Base-by-base conservation (phyloP, 164 flowering plant genomes). In the Dillenia turbinata region DNA sequence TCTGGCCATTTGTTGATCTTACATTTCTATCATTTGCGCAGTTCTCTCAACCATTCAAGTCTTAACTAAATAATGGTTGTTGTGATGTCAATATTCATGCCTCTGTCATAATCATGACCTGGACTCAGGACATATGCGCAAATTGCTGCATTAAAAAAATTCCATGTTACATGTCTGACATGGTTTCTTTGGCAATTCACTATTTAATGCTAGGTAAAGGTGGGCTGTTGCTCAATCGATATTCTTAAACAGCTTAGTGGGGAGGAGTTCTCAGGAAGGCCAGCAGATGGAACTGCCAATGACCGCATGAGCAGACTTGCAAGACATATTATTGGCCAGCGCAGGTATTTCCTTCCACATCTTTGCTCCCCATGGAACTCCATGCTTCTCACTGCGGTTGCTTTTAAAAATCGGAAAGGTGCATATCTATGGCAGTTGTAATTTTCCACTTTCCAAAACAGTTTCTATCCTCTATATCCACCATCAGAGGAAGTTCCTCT, bases 381-480 rank as follows among this genome's bases (percentile, higher is more conserved):
- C 10, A 40, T 47, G 12, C 19, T 22, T 12, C 26, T 63, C 50
- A 43, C 2, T 68, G n/a, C 43, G 43, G 10, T 50, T 46, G 54
- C 12, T 5, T 50, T 9, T 2, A 62, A 19, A 19, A 7, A 15
- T 60, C 15, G 44, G 16, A 22, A 33, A 4, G 40, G 5, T 33
- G 40, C 40, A 33, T 33, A 33, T 33, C 40, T 33, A 6, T 33
- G 0, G 40, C 6, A 33, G 40, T 19, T 19, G 26, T 11, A 53
- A 6, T 46, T 55, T 2, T 55, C 16, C 53, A 19, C 45, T 60
- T 57, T 56, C 46, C 66, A 51, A 33, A 62, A 75, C 95, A 92
- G 99, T 83, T 92, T 89, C 67, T 92, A 95, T 74, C 99, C 99
- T 59, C 82, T 95, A 45, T 92, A 90, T 69, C 99, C 99, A 49